These are phyloP conservation scores for Fraxinus greggii DNA, from an alignment of 305 asterid species.

Conservation along the genomic window DNA sequence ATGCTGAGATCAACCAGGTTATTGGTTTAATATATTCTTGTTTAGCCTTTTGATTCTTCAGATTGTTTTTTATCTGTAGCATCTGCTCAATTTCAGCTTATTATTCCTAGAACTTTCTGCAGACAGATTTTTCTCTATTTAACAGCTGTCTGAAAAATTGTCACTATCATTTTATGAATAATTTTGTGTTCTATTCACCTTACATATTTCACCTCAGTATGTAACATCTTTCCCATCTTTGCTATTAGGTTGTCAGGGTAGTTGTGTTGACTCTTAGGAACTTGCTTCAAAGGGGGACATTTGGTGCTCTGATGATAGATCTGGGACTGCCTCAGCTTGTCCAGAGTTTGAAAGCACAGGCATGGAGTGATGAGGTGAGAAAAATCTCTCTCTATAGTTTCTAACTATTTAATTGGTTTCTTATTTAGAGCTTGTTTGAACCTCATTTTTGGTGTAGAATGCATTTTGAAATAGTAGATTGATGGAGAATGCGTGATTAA, in stretches of 20 bases:
- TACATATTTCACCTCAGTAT: neutral
- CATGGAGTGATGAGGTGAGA: slow-evolving; percentile 95
- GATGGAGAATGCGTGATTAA: too few relatives aligned
- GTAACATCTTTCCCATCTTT: slow-evolving; percentile 17
- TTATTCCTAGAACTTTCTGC: neutral
- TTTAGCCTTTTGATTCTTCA: slow-evolving; percentile 8
- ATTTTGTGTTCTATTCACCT: neutral
- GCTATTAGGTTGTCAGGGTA: slow-evolving; percentile 77
- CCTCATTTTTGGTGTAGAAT: too few relatives aligned
- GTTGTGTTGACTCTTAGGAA: slow-evolving; percentile 77
- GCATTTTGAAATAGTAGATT: too few relatives aligned
- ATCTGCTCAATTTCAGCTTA: slow-evolving; percentile 23
- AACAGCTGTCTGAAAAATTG: slow-evolving; percentile 16
- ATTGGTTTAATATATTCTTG: slow-evolving; percentile 19
- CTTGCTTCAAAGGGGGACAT: slow-evolving; percentile 71
- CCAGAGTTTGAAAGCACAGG: slow-evolving; percentile 85
- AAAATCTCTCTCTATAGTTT: neutral
- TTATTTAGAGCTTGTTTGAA: neutral
- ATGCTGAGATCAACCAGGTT: neutral
- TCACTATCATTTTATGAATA: slow-evolving; percentile 23
- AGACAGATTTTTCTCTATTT: neutral
- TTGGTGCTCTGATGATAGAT: slow-evolving; percentile 83
- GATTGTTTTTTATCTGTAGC: neutral
- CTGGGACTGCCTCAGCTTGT: slow-evolving; percentile 75
- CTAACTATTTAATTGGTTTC: neutral